These are phyloP conservation scores for Penicillium crystallinum DNA, from an alignment of 495 filamentous ascomycete species.

Conservation along the genomic window DNA sequence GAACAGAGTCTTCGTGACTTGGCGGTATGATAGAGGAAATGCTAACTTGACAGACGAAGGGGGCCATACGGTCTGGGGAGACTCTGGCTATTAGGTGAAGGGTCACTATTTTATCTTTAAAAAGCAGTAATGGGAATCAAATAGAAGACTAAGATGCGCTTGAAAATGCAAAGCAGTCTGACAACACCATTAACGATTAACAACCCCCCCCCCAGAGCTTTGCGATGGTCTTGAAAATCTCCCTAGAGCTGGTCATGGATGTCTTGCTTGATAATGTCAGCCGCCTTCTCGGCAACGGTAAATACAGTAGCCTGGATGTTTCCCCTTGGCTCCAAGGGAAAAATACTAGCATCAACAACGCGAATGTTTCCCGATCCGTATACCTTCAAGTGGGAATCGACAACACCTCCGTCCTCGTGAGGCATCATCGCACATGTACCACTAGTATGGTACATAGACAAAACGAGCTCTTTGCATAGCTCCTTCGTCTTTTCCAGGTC, in stretches of 20 bases:
- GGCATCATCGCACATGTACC: conserved; percentile 50
- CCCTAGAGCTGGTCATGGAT: background rate
- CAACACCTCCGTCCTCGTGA: conserved; percentile 41
- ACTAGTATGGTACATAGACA: conserved; percentile 32
- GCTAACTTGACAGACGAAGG: background rate
- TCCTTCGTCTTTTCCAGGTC: conserved; percentile 10
- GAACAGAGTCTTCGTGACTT: conserved; percentile 11
- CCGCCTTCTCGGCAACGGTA: conserved; percentile 50
- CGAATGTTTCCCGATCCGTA: conserved; percentile 44
- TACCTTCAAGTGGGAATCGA: conserved; percentile 32
- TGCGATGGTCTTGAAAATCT: no score
- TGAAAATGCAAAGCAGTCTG: no score
- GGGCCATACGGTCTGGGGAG: no score
- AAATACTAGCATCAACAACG: conserved; percentile 49
- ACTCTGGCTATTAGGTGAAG: no score
- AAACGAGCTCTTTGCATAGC: conserved; percentile 5
- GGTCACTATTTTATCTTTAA: no score
- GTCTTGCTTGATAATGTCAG: conserved; percentile 46
- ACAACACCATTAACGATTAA: no score
- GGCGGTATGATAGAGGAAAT: background rate
- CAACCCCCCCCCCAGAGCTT: no score
- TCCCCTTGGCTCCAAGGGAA: conserved; percentile 41
- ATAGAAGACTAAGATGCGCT: no score
- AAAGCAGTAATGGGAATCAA: no score
- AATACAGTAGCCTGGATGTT: conserved; percentile 49